phyloP scores from a whole-genome alignment of 257 asterid genomes.

The Eucommia ulmoides region DNA sequence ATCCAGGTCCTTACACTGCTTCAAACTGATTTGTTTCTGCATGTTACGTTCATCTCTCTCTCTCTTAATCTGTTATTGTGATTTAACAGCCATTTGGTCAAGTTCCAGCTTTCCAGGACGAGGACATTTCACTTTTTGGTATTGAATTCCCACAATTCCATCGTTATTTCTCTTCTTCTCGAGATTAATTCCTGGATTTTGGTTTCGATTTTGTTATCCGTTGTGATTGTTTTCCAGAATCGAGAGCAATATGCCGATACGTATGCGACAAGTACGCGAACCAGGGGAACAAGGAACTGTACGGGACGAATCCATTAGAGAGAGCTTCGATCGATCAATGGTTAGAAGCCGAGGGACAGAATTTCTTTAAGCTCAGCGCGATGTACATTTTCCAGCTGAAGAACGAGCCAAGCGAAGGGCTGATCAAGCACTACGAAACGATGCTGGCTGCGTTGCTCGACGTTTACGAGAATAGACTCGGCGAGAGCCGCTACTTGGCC shows the following conservation, averaged over 20 bases:
- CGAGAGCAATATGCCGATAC: too few species aligned
- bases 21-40: not conserved
- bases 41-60: not conserved
- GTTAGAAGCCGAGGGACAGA: not conserved
- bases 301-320: too few species aligned
- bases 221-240: not conserved
- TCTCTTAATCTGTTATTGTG: not conserved
- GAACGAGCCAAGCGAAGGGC: not conserved
- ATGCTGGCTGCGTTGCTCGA: not conserved
- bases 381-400: not conserved
- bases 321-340: too few species aligned
- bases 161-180: not conserved
- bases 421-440: not conserved
- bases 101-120: not conserved
- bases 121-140: not conserved
- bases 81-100: not conserved
- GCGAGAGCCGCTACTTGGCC: not conserved
- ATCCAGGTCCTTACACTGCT: constrained; percentile 36
- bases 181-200: not conserved
- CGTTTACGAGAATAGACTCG: not conserved
- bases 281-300: too few species aligned
- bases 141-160: not conserved
- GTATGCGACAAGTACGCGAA: too few species aligned
- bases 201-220: not conserved
- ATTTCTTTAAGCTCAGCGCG: not conserved